These are phyloP conservation scores for Solioccasus polychromus DNA, from an alignment of 768 basidiomycete species.

Conservation along the genomic window DNA sequence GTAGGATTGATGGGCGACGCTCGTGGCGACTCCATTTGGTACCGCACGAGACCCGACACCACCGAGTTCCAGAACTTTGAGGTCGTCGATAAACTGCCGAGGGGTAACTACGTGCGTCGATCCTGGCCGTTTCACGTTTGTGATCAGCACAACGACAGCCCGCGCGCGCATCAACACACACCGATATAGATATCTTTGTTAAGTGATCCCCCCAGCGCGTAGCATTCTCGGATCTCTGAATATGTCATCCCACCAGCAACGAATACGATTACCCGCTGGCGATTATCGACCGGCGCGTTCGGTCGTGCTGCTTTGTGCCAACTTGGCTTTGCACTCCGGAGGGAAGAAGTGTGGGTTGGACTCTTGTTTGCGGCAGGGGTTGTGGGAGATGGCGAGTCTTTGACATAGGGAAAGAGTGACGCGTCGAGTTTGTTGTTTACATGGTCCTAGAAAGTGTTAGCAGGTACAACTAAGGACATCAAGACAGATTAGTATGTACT, in stretches of 20 bases:
- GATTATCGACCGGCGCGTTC: constrained; percentile 47
- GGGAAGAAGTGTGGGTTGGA: constrained; percentile 60
- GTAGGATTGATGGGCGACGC: constrained; percentile 46
- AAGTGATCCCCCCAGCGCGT: constrained; percentile 67
- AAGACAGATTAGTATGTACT: constrained; percentile 40
- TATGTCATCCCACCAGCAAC: constrained; percentile 95
- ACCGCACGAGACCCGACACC: constrained; percentile 75
- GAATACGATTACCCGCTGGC: constrained; percentile 84
- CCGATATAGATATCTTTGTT: constrained; percentile 93
- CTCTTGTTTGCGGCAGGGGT: constrained; percentile 46
- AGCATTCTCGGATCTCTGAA: constrained; percentile 89
- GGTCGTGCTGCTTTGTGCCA: constrained; percentile 80
- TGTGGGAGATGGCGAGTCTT: constrained; percentile 63
- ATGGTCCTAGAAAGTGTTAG: constrained; percentile 62
- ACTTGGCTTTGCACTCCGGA: constrained; percentile 85
- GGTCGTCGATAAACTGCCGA: constrained; percentile 78
- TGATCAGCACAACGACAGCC: constrained; percentile 27
- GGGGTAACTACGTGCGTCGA: constrained; percentile 89
- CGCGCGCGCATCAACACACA: constrained; percentile 44
- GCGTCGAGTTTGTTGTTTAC: constrained; percentile 72
- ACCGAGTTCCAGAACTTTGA: constrained; percentile 83
- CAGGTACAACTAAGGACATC: background rate
- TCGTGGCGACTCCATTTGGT: constrained; percentile 65
- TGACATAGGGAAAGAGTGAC: constrained; percentile 85
- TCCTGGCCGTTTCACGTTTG: constrained; percentile 43